A percentile compares a stretch with the other conserved stretches of the same genome.
Evolutionary conservation across 2,329 filamentous ascomycete genomes (phyloP).

Genomic region (Botrytis hyacinthi): DNA sequence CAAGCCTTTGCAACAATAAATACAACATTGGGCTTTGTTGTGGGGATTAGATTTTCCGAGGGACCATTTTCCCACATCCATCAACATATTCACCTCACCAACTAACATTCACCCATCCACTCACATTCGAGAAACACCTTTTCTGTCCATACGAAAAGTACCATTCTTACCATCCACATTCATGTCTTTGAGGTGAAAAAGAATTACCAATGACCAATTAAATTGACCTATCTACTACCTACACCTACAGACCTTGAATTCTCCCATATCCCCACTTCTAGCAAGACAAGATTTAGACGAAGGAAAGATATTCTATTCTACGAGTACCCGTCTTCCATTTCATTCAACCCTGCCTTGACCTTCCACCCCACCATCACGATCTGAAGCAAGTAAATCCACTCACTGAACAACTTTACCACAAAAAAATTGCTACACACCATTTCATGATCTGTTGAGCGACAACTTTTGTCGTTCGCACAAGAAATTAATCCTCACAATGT

Average conservation of each 20-base stretch:
- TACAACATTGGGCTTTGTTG: conserved; percentile 10
- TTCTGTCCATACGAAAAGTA: too few species aligned
- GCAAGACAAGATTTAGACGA: neutral
- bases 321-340: neutral
- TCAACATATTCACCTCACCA: neutral
- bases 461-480: conserved; percentile 8
- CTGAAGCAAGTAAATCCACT: conserved; percentile 10
- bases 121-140: neutral
- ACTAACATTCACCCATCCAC: neutral
- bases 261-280: neutral
- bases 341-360: conserved; percentile 14
- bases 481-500: neutral
- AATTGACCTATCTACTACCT: neutral
- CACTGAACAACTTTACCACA: conserved; percentile 11
- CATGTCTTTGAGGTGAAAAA: neutral
- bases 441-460: conserved; percentile 7
- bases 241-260: neutral
- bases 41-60: neutral
- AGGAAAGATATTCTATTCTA: neutral
- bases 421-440: neutral
- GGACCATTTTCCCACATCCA: neutral
- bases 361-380: conserved; percentile 17
- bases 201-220: neutral
- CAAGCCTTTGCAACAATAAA: neutral
- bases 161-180: neutral